Percentiles rank a stretch among this genome's conserved stretches.
Evolutionary conservation across 1,284 basidiomycete species (phyloP).

Genomic region (Malassezia equina): DNA sequence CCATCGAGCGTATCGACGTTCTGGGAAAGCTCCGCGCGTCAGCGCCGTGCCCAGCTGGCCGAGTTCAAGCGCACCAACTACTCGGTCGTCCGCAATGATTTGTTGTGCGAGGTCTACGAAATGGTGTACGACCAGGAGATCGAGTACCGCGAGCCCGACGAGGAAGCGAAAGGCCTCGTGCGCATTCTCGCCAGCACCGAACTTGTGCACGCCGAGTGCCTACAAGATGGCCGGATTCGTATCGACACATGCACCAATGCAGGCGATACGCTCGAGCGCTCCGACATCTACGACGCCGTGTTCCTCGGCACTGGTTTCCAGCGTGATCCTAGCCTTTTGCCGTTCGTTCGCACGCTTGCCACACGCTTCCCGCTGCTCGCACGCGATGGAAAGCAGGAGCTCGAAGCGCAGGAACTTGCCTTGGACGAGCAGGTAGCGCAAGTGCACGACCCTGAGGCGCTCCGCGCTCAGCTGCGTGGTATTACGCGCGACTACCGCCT

Average conservation of each 20-base stretch:
- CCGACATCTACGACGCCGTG: slow-evolving; percentile 32
- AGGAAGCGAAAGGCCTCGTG: slow-evolving; percentile 21
- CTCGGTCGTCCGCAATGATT: slow-evolving; percentile 37
- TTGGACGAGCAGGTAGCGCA: slow-evolving; percentile 16
- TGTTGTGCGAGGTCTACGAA: slow-evolving; percentile 38
- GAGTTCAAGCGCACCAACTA: slow-evolving; percentile 47
- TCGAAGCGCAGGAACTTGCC: slow-evolving; percentile 25
- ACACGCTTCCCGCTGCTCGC: slow-evolving; percentile 33
- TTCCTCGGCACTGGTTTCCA: slow-evolving; percentile 44
- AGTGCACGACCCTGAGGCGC: slow-evolving; percentile 28
- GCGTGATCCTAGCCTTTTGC: slow-evolving; percentile 23
- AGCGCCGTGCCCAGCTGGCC: slow-evolving; percentile 30
- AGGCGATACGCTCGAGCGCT: slow-evolving; percentile 8
- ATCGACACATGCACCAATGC: slow-evolving; percentile 15
- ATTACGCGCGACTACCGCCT: slow-evolving; percentile 45
- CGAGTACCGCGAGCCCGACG: slow-evolving; percentile 31
- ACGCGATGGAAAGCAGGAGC: slow-evolving; percentile 11
- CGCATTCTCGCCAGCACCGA: slow-evolving; percentile 18
- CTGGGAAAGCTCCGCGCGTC: slow-evolving; percentile 29
- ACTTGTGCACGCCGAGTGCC: slow-evolving; percentile 16
- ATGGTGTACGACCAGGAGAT: slow-evolving; percentile 42
- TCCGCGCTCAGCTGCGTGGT: slow-evolving; percentile 30
- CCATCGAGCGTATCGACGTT: slow-evolving; percentile 42
- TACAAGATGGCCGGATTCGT: slow-evolving; percentile 3
- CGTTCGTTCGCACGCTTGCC: slow-evolving; percentile 28